A percentile compares a stretch with the other conserved stretches of the same genome.
These are phyloP conservation scores for Ceratocystis alfenasii DNA, from an alignment of 2,329 filamentous ascomycete species.

Conservation along the genomic window DNA sequence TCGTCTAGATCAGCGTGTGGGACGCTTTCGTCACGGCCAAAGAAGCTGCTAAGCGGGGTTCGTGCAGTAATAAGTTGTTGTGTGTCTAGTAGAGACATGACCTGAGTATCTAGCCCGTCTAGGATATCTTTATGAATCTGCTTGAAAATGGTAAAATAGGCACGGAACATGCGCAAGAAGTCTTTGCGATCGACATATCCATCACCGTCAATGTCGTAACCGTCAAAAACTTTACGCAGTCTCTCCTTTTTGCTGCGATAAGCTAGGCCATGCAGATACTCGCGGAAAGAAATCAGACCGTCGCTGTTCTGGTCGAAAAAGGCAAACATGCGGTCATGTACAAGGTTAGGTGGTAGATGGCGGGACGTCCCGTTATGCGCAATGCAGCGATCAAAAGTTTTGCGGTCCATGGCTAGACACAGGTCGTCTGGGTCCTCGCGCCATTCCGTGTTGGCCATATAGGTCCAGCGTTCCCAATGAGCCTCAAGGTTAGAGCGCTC, in stretches of 20 bases:
- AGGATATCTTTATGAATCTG: conserved; percentile 79
- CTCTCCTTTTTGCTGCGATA: conserved; percentile 57
- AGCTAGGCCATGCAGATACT: conserved; percentile 76
- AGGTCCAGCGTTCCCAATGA: conserved; percentile 93
- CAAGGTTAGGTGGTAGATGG: conserved; percentile 69
- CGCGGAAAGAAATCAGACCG: conserved; percentile 78
- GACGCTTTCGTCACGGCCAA: conserved; percentile 60
- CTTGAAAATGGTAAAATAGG: conserved; percentile 82
- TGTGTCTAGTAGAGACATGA: conserved; percentile 61
- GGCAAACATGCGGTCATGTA: conserved; percentile 91
- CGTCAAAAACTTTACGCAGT: conserved; percentile 64
- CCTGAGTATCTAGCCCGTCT: conserved; percentile 64
- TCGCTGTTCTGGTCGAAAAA: conserved; percentile 92
- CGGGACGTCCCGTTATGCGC: conserved; percentile 72
- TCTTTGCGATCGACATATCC: conserved; percentile 77
- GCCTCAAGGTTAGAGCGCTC: conserved; percentile 83
- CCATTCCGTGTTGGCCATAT: conserved; percentile 80
- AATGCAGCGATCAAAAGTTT: conserved; percentile 84
- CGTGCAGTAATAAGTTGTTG: conserved; percentile 63
- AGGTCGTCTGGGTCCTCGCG: conserved; percentile 66
- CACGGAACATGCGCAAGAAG: conserved; percentile 81
- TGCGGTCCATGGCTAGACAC: conserved; percentile 74
- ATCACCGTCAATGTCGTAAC: conserved; percentile 83
- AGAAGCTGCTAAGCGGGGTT: conserved; percentile 62
- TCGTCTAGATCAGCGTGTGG: conserved; percentile 50